Percentiles rank a stretch among this genome's conserved stretches.
These are phyloP conservation scores for Pleurotus pulmonarius DNA, from an alignment of 768 basidiomycete genomes.

Conservation along the genomic window DNA sequence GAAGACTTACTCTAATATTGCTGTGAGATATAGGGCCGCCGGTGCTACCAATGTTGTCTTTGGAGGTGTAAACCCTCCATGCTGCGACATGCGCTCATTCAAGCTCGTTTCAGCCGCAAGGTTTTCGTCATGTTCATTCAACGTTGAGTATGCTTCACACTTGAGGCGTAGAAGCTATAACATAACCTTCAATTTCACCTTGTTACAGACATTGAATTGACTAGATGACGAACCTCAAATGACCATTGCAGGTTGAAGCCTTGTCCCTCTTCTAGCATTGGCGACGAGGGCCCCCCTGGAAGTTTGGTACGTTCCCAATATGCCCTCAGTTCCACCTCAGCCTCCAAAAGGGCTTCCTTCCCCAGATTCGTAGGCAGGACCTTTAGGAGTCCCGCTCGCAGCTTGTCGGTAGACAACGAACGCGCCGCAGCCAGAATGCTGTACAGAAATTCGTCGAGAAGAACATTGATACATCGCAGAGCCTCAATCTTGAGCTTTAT, in stretches of 20 bases:
- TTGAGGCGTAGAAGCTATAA: constrained; percentile 73
- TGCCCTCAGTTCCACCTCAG: constrained; percentile 86
- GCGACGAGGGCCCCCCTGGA: constrained; percentile 19
- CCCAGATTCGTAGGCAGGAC: constrained; percentile 79
- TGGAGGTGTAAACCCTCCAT: constrained; percentile 45
- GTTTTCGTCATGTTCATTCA: constrained; percentile 80
- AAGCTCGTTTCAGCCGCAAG: constrained; percentile 57
- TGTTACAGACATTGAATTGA: constrained; percentile 11
- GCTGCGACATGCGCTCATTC: constrained; percentile 54
- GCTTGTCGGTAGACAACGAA: constrained; percentile 68
- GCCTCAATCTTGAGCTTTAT: constrained; percentile 79
- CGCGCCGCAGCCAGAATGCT: constrained; percentile 62
- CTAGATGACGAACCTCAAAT: constrained; percentile 55
- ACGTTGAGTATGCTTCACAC: constrained; percentile 84
- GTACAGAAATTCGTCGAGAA: constrained; percentile 83
- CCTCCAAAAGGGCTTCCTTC: constrained; percentile 89
- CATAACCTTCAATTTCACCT: constrained; percentile 9
- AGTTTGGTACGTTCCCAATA: constrained; percentile 76
- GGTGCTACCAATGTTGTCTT: constrained; percentile 64
- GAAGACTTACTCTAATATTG: constrained; percentile 81
- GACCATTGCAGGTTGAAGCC: constrained; percentile 71
- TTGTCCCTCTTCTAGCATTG: constrained; percentile 44
- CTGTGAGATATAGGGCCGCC: constrained; percentile 86
- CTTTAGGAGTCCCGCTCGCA: constrained; percentile 68
- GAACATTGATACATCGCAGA: constrained; percentile 72